Base-by-base conservation (phyloP, 495 filamentous ascomycete species). In the Neurospora africana region DNA sequence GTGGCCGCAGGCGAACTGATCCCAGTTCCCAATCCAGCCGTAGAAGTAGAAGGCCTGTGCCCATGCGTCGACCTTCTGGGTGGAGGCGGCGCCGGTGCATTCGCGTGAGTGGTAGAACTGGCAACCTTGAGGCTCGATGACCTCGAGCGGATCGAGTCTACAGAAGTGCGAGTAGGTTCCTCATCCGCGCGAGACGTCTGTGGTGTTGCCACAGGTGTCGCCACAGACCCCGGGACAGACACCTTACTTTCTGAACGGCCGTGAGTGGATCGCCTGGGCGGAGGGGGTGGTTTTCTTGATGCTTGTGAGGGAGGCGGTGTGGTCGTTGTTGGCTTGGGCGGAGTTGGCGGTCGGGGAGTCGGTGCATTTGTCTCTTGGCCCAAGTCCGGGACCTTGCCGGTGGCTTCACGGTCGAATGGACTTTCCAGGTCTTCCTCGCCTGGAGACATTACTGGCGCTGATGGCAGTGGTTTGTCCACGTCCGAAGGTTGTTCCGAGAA, bases 391-490 rank as follows among this genome's bases (percentile, higher is more conserved):
- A 82, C 74, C 71, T 82, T 84, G 67, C 83, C 84, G n/a, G 83
- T 81, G 13, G 82, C 82, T 72, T 82, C 81, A 21, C 80, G 80
- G 69, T 84, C 83, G 72, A 83, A 84, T 17, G 83, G 76, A 47
- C 81, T 83, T 44, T 83, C 81, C 10, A 72, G 41, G 3, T 78
- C 81, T 30, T 82, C 81, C 43, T 82, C 80, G 3, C 73, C 44
- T 27, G 84, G 83, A 36, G 83, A 82, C 68, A 83, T 82, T 7
- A 77, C 69, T 8, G 82, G 82, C 3, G 82, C 76, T n/a, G 78
- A 79, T 3, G 84, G 84, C 27, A 86, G 79, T 9, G 83, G 82
- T 40, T 86, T 86, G 72, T 86, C 88, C 15, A 86, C 78, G 74
- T 88, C 81, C 27, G 84, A 82, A 6, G 81, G 78, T 23, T 35